phyloP scores from a whole-genome alignment of 306 rosid genomes.

The Vigna angularis region DNA sequence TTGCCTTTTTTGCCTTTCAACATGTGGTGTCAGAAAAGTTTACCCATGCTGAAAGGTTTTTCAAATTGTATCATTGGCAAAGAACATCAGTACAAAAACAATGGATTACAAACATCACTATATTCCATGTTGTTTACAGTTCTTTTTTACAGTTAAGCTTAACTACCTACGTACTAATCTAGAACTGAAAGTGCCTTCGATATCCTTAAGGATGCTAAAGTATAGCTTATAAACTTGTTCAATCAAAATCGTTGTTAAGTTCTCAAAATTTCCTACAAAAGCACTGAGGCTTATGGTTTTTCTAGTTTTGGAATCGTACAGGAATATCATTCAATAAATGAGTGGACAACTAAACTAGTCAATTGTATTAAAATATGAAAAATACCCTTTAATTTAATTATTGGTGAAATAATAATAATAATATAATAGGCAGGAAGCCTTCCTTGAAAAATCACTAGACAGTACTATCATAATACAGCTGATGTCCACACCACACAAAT shows the following conservation, averaged over 20 bases:
- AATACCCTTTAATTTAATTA: neutral
- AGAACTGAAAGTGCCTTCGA: neutral
- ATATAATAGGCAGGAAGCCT: neutral
- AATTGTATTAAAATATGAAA: conserved; percentile 5
- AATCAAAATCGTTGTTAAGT: neutral
- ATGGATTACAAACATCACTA: neutral
- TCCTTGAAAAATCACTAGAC: neutral
- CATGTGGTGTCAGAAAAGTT: conserved; percentile 10
- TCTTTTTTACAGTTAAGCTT: neutral
- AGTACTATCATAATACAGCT: neutral
- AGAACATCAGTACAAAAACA: neutral
- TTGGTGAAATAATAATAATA: neutral
- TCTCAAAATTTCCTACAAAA: neutral
- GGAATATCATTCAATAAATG: neutral
- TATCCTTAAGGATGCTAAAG: neutral
- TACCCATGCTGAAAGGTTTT: neutral
- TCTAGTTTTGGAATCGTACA: neutral
- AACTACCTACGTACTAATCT: neutral
- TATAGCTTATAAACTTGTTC: neutral
- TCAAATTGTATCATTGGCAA: neutral
- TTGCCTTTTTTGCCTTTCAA: conserved; percentile 10
- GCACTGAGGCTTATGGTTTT: neutral
- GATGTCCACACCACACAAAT: neutral
- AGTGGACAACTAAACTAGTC: neutral
- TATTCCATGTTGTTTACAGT: neutral